A percentile compares a stretch with the other conserved stretches of the same genome.
These are phyloP conservation scores for Pichia eremophila DNA, from an alignment of 805 yeast species.

Conservation along the genomic window DNA sequence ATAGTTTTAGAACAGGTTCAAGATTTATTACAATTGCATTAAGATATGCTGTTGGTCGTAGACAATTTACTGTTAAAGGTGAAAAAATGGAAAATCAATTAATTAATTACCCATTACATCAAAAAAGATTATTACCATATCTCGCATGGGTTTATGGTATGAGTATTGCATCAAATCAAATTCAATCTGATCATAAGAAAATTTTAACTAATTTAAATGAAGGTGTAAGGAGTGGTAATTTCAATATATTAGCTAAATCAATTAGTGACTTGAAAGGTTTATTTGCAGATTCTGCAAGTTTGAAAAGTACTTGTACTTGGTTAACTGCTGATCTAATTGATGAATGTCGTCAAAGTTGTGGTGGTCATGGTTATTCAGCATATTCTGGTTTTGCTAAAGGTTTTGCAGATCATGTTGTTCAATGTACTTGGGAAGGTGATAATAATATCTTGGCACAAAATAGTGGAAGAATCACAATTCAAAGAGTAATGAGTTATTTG, in stretches of 20 bases:
- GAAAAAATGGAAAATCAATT: conserved; percentile 55
- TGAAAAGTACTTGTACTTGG: conserved; percentile 90
- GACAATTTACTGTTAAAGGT: conserved; percentile 58
- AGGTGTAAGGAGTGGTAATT: conserved; percentile 39
- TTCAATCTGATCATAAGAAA: conserved; percentile 41
- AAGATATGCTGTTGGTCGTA: conserved; percentile 82
- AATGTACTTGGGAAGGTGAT: conserved; percentile 98
- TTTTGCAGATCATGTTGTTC: conserved; percentile 91
- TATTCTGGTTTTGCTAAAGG: conserved; percentile 87
- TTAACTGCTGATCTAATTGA: conserved; percentile 69
- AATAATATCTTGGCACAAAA: conserved; percentile 79
- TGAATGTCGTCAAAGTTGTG: conserved; percentile 87
- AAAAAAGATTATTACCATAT: conserved; percentile 77
- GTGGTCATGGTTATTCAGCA: conserved; percentile 95
- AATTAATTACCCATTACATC: conserved; percentile 83
- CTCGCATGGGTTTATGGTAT: conserved; percentile 72
- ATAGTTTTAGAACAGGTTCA: conserved; percentile 72
- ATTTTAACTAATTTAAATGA: conserved; percentile 47
- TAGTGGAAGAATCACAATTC: conserved; percentile 70
- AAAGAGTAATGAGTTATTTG: conserved; percentile 30
- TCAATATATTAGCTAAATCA: conserved; percentile 35
- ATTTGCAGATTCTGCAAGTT: conserved; percentile 77
- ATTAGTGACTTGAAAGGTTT: conserved; percentile 63
- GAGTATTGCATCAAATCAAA: conserved; percentile 58
- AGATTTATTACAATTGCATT: conserved; percentile 76